Evolutionary conservation across 257 asterid genomes (phyloP), one percentile per base, ranked within the genome.

Genomic region (Solanum ahanhuiri): DNA sequence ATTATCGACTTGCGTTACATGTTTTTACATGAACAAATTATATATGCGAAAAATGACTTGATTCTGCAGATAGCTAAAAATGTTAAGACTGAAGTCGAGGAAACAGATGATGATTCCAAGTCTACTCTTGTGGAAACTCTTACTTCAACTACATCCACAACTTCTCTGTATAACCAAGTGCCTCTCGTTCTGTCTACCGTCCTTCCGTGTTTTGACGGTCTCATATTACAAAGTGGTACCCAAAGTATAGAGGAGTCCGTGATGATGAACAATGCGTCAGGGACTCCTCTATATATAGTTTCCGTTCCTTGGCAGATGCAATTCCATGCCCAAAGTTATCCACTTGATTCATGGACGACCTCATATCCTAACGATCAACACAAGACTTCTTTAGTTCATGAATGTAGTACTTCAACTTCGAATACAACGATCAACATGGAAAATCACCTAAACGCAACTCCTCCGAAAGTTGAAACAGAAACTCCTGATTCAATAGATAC

Each of bases 261-360:
- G 67, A 79, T 45, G 84, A 79, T 45, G 84, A 45, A 28, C 22
- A 23, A 0, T 0, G 9, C 41, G 2, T 81, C 88, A 2, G 92
- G 89, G 35, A 63, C 91, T 70, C 90, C 96, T 48, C 9, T 90
- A 7, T 86, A 87, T 71, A 84, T 94, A 51, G 58, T 89, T 77
- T 93, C 95, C 6, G 86, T 91, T 28, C 94, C 97, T 83, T 93
- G 94, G 89, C 82, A 90, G 88, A 89, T 92, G 30, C 94, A 94
- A 5, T 70, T 87, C 23, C 84, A 79, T 72, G 4, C 90, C 67
- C 89, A 87, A 8, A 18, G 64, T 17, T 8, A 25, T 15, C 70
- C 86, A n/a, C 60, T 17, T 76, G 67, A 70, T 34, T 31, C 83
- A 37, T 73, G 60, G 60, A 51, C 60, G 57, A 9, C 88, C 5